Evolutionary conservation across 495 filamentous ascomycete genomes (phyloP).

Genomic region (Beverwykella pulmonaria): DNA sequence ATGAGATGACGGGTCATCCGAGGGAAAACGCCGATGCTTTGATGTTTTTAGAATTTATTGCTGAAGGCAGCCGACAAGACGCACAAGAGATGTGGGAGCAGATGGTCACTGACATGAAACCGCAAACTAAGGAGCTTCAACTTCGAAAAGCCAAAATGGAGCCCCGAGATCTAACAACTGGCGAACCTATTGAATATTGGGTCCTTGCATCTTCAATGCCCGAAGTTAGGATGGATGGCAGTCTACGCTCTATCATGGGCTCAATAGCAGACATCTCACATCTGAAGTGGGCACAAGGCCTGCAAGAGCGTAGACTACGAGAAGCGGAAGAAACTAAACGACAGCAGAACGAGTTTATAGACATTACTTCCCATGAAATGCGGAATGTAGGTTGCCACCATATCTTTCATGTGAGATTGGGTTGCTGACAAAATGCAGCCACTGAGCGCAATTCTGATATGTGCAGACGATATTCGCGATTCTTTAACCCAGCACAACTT

Average conservation of each 20-base stretch:
- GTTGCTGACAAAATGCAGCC: slow-evolving; percentile 18
- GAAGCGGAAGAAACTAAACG: slow-evolving; percentile 14
- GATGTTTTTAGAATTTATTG: slow-evolving; percentile 22
- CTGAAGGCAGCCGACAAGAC: slow-evolving; percentile 15
- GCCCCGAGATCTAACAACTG: slow-evolving; percentile 6
- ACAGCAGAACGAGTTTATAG: slow-evolving; percentile 16
- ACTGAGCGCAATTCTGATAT: slow-evolving; percentile 17
- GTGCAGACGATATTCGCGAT: slow-evolving; percentile 15
- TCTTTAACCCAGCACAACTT: slow-evolving; percentile 4
- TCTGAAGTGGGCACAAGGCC: slow-evolving; percentile 14
- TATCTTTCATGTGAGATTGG: background rate
- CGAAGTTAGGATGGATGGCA: slow-evolving; percentile 21
- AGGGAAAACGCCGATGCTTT: slow-evolving; percentile 24
- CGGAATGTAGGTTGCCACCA: slow-evolving; percentile 7
- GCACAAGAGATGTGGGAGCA: slow-evolving; percentile 32
- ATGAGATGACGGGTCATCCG: slow-evolving; percentile 45
- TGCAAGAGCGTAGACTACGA: slow-evolving; percentile 1
- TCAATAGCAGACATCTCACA: slow-evolving; percentile 16
- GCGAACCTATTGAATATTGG: slow-evolving; percentile 34
- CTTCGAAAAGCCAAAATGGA: slow-evolving; percentile 1
- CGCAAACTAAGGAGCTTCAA: slow-evolving; percentile 32
- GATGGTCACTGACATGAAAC: slow-evolving; percentile 21
- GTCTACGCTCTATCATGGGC: slow-evolving; percentile 17
- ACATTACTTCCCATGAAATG: slow-evolving; percentile 41
- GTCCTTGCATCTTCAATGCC: slow-evolving; percentile 25